Base-by-base conservation (phyloP, 192 early-diverging fungal genomes). In the Backusella mclennaniae region DNA sequence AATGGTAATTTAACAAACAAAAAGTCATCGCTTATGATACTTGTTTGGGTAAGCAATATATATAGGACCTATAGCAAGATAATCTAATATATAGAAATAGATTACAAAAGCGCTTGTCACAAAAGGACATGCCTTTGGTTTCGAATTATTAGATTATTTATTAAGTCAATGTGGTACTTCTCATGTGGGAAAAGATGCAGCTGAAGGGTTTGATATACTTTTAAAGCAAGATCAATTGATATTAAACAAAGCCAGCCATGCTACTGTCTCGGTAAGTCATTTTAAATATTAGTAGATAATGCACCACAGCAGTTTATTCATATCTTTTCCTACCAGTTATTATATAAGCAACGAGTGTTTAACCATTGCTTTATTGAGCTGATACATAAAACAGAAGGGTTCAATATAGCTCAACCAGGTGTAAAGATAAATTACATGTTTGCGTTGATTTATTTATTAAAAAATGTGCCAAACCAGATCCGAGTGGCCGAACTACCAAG, bases 281-380 rank as follows among this genome's bases (percentile, higher is more conserved):
- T 26, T 12, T 69, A 19, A 52, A 35, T 75, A 19, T 23, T 36
- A 33, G 7, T 59, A 12, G 66, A 1, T 44, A 15, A 15, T 69
- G 11, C n/a, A 7, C 46, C 19, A n/a, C 19, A n/a, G 15, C 33
- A 33, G 33, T 44, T 44, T 49, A n/a, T n/a, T 49, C 35, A 72
- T 77, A 14, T 52, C 23, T 35, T 79, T 14, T 67, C 76, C 69
- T 69, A 84, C 36, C 85, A 91, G 86, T 76, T 93, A 12, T 81
- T 99, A 31, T 91, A 92, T 77, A 93, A 93, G 83, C 96, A 98
- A 85, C 85, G 92, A 19, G 89, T 97, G 67, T 97, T 95, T 75
- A 87, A 91, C 29, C 86, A 91, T 52, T 90, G 89, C 67, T 78
- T 96, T 9, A 92, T 89, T 29, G 84, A 82, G 36, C 82, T 95